Conservation (phyloP, 2,329 filamentous ascomycete genomes). For the Xylariaceae sp. region DNA sequence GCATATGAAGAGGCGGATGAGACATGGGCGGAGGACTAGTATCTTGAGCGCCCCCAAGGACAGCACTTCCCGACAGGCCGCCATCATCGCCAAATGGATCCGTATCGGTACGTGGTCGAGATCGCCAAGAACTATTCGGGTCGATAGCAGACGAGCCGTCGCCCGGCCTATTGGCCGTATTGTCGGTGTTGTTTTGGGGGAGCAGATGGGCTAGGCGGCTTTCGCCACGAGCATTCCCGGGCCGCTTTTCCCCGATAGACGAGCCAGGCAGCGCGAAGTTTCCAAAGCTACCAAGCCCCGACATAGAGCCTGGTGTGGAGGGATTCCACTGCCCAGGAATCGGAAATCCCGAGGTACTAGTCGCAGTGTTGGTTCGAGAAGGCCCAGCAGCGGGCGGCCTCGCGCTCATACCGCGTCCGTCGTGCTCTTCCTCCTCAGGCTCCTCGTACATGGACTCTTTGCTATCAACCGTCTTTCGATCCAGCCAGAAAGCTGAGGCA, state of each 20-base stretch:
- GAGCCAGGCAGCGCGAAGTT: constrained; percentile 71
- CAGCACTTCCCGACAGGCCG: constrained; percentile 62
- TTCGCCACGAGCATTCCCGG: constrained; percentile 66
- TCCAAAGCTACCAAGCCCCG: constrained; percentile 81
- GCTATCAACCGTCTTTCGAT: constrained; percentile 49
- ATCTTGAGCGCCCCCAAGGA: constrained; percentile 72
- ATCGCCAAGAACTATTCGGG: constrained; percentile 49
- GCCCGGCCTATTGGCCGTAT: constrained; percentile 47
- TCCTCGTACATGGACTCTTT: constrained; percentile 53
- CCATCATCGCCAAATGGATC: constrained; percentile 71
- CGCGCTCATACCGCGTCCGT: constrained; percentile 27
- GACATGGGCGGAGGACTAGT: constrained; percentile 45
- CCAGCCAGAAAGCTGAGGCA: constrained; percentile 56
- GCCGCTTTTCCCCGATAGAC: constrained; percentile 67
- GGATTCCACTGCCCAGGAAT: constrained; percentile 30
- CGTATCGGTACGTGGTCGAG: constrained; percentile 65
- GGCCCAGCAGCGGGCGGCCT: constrained; percentile 43
- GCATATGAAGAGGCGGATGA: constrained; percentile 32
- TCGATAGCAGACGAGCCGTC: constrained; percentile 43
- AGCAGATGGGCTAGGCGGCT: constrained; percentile 85
- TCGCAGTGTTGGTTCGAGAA: constrained; percentile 51
- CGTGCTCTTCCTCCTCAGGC: constrained; percentile 44
- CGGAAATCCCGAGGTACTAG: constrained; percentile 39
- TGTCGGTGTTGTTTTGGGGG: constrained; percentile 71
- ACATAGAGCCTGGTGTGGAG: constrained; percentile 49